Conservation (phyloP, 129 eudicot species). For the Escallonia rubra region DNA sequence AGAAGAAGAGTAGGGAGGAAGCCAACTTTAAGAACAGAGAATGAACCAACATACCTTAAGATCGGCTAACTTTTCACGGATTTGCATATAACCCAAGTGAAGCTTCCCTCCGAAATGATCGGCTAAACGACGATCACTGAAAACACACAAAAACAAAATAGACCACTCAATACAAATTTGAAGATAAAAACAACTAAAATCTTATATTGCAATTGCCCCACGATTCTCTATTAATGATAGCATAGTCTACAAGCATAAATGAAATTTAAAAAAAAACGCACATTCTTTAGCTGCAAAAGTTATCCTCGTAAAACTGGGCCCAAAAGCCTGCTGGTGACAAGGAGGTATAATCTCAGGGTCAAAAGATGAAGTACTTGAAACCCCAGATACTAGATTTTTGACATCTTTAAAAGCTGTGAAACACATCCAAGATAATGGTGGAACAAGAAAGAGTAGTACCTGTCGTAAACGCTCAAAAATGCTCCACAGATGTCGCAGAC, state of each 20-base stretch:
- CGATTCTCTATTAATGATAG: conserved; percentile 45
- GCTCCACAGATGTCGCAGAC: conserved; percentile 99
- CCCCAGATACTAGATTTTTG: conserved; percentile 48
- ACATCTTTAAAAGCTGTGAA: conserved; percentile 18
- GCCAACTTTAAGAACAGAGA: neutral
- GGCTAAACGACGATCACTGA: conserved; percentile 97
- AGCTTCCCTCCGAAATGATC: conserved; percentile 99
- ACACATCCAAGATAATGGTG: conserved; percentile 1
- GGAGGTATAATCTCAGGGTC: conserved; percentile 97
- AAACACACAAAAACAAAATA: conserved; percentile 16
- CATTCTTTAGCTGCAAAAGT: conserved; percentile 99
- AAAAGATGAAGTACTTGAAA: conserved; percentile 73
- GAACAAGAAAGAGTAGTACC: conserved; percentile 32
- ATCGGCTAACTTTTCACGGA: conserved; percentile 94
- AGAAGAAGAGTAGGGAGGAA: neutral
- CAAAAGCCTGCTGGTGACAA: conserved; percentile 99
- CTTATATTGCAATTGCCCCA: conserved; percentile 14
- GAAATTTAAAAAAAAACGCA: conserved; percentile 63
- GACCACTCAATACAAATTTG: conserved; percentile 7
- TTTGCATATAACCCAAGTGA: conserved; percentile 96
- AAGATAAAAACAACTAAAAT: neutral
- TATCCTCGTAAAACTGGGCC: conserved; percentile 99
- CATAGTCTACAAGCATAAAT: conserved; percentile 63
- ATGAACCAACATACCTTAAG: conserved; percentile 44
- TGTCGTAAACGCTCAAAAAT: conserved; percentile 94